Evolutionary conservation across 164 flowering plant species (phyloP), one percentile per base, ranked within the genome.

Genomic region (Chimonanthus salicifolius): DNA sequence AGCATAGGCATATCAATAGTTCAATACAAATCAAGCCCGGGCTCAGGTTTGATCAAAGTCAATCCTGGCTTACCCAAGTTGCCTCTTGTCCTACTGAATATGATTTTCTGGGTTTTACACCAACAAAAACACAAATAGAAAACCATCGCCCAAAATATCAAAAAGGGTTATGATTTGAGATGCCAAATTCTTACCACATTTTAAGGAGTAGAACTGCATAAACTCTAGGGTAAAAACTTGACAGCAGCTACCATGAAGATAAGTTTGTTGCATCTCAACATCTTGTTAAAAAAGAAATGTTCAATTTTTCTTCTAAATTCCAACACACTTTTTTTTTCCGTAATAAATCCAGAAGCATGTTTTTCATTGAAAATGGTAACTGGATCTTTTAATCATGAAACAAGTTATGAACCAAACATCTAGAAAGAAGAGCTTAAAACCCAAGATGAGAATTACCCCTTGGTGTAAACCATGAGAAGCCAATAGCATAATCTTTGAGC

Each of bases 381-480:
- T 33, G 33, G 2, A 33, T 33, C 33, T 33, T 33, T 33, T 33
- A 33, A 33, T 33, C 33, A 33, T 33, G 33, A 33, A 33, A 33
- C 33, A 33, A 33, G 33, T 33, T 33, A 33, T 33, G 33, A 33
- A 33, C 33, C 33, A 33, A 33, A 33, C 33, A 33, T 33, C 33
- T 33, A 33, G 33, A 33, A 33, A 33, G 33, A 33, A 33, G 33
- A 33, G 33, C 60, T 66, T 3, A 66, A 65, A 66, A 66, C 11
- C 68, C 46, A 44, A 65, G 48, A 46, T 13, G 47, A 66, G 10
- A 7, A 47, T 5, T 87, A 94, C 98, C 92, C 97, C 99, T 89
- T 94, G 99, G 64, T 94, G 97, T 51, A 94, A 72, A 16, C 99
- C 99, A 68, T 91, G 91, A 69, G 97, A 87, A 67, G 94, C 92